A percentile compares a stretch with the other conserved stretches of the same genome.
Evolutionary conservation across 495 filamentous ascomycete species (phyloP).

Genomic region (Penicillium ucsense): DNA sequence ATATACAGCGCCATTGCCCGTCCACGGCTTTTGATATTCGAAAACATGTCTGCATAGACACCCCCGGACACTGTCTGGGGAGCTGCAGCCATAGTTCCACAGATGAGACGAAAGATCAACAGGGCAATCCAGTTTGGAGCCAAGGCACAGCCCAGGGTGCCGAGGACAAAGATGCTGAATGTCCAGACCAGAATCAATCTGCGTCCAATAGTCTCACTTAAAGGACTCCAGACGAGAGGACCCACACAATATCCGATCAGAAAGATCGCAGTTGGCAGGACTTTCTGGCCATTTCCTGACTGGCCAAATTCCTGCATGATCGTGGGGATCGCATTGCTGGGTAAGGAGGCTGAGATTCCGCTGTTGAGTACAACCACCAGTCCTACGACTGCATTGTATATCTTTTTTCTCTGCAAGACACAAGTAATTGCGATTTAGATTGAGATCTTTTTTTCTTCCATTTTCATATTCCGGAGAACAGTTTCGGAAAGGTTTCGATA

Average conservation of each 20-base stretch:
- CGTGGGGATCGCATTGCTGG: slow-evolving; percentile 52
- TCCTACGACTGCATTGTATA: slow-evolving; percentile 43
- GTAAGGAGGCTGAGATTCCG: slow-evolving; percentile 59
- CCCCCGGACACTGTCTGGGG: slow-evolving; percentile 66
- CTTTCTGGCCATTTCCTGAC: slow-evolving; percentile 35
- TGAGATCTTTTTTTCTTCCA: too few relatives aligned
- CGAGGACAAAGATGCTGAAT: slow-evolving; percentile 55
- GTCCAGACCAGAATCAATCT: slow-evolving; percentile 48
- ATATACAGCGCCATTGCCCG: slow-evolving; percentile 65
- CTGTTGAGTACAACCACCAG: slow-evolving; percentile 61
- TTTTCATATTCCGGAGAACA: too few relatives aligned
- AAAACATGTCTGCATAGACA: slow-evolving; percentile 63
- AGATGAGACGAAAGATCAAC: slow-evolving; percentile 58
- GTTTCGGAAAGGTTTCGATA: background rate
- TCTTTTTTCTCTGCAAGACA: slow-evolving; percentile 40
- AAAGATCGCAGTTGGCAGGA: slow-evolving; percentile 67
- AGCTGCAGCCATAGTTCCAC: slow-evolving; percentile 53
- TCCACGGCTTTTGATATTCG: slow-evolving; percentile 47
- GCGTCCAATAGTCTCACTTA: slow-evolving; percentile 66
- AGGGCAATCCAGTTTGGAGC: slow-evolving; percentile 58
- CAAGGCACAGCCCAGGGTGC: slow-evolving; percentile 59
- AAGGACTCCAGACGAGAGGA: slow-evolving; percentile 55
- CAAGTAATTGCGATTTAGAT: too few relatives aligned
- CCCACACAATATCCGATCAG: slow-evolving; percentile 62
- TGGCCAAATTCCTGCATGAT: slow-evolving; percentile 33